Base-by-base conservation (phyloP, 768 basidiomycete genomes). In the Tylopilus sp. region DNA sequence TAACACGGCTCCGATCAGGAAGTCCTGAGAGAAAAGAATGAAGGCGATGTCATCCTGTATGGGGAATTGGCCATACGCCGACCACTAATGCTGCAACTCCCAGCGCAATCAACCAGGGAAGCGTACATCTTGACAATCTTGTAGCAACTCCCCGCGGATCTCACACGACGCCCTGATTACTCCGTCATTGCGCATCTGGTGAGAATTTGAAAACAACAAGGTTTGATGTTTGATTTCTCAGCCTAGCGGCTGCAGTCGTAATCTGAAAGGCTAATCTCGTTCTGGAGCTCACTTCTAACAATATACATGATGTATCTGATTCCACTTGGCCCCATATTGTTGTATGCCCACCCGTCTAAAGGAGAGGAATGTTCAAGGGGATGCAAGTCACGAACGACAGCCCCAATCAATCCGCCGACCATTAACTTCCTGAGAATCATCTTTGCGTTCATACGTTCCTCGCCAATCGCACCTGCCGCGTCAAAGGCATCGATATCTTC, bases 401-500 rank as follows among this genome's bases (percentile, higher is more conserved):
- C 49, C 9, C 43, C 56, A 15, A 50, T 15, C 41, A 49, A 49
- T 36, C 48, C 47, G 4, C 33, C 44, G 15, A 44, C 11, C 0
- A 25, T 49, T 38, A 51, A 25, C 40, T 31, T 60, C n/a, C 31
- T 38, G 4, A 44, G 20, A 50, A 15, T 28, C 25, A 1, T 12
- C 13, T 18, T 17, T 17, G 33, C 20, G 6, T 25, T 17, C 44
- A 23, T 25, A 3, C 25, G 23, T 31, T 44, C 48, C 42, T 57
- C 60, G 13, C 52, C 62, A 0, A 52, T 17, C 10, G 73, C 77
- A 6, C 84, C 83, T 1, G 83, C 83, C 4, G 66, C 65, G 58
- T 87, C 85, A 40, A 86, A 79, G 1, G 71, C 71, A n/a, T 64
- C 58, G 38, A 85, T 73, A 44, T 85, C 83, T 3, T 75, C 71